Conservation (phyloP, 2,329 filamentous ascomycete genomes). For the Ophiocordyceps australis region DNA sequence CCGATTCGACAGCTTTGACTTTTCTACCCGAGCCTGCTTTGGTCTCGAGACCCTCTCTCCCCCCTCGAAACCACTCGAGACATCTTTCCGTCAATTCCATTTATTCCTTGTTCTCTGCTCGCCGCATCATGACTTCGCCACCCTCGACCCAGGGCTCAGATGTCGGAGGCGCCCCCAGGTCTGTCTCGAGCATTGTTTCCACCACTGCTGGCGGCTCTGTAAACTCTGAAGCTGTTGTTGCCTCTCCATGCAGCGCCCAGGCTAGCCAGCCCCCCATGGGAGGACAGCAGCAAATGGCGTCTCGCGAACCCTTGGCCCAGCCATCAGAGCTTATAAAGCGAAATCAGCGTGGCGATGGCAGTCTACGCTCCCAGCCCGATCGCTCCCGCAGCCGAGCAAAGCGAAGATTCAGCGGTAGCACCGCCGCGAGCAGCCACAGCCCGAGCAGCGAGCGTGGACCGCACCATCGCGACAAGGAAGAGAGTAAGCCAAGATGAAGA, state of each 20-base stretch:
- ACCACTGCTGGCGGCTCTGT: too few relatives aligned
- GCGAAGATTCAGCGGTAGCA: conserved; percentile 66
- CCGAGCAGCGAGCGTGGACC: conserved; percentile 51
- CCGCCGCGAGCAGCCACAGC: conserved; percentile 64
- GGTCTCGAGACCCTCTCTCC: conserved; percentile 25
- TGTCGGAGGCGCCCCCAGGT: conserved; percentile 18
- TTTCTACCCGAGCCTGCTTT: conserved; percentile 30
- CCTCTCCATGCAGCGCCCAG: too few relatives aligned
- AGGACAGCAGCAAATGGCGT: conserved; percentile 24
- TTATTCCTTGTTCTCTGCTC: conserved; percentile 48
- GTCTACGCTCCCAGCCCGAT: conserved; percentile 26
- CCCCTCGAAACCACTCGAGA: conserved; percentile 37
- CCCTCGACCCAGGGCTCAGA: conserved; percentile 37
- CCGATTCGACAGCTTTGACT: too few relatives aligned
- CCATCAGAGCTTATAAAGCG: conserved; percentile 27
- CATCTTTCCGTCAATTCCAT: conserved; percentile 57
- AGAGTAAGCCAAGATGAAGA: conserved; percentile 16
- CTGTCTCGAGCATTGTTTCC: conserved; percentile 10
- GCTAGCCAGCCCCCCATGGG: conserved; percentile 4
- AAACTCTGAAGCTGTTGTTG: too few relatives aligned
- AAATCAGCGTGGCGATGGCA: conserved; percentile 16
- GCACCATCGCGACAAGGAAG: conserved; percentile 37
- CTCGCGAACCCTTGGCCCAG: conserved; percentile 20
- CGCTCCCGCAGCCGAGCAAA: conserved; percentile 52
- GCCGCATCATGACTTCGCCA: conserved; percentile 27